Percentiles rank a stretch among this genome's conserved stretches.
Evolutionary conservation across 23 red algal species (phyloP).

Genomic region (Chondrus crispus): DNA sequence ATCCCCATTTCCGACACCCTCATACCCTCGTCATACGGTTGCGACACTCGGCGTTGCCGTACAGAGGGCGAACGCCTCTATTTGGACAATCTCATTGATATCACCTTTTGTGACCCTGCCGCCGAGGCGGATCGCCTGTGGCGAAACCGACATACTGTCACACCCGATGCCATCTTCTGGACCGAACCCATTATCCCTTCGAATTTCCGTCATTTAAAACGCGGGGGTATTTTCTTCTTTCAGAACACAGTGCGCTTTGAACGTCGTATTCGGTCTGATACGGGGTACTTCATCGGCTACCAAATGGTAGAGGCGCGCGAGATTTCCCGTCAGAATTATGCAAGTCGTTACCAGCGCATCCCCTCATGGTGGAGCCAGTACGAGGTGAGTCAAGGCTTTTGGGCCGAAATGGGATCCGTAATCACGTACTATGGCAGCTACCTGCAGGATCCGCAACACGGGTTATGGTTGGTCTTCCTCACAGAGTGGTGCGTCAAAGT

Average conservation of each 20-base stretch:
- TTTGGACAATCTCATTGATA: too few relatives aligned
- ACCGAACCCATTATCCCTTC: neutral
- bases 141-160: too few relatives aligned
- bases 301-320: neutral
- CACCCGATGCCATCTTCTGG: neutral
- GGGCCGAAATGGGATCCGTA: neutral
- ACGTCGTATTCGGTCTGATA: neutral
- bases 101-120: too few relatives aligned
- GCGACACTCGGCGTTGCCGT: too few relatives aligned
- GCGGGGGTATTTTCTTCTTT: neutral
- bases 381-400: neutral
- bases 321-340: neutral
- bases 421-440: neutral
- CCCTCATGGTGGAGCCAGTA: neutral
- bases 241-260: neutral
- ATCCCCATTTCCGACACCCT: too few relatives aligned
- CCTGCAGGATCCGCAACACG: neutral
- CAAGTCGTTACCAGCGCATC: neutral
- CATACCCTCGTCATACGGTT: too few relatives aligned
- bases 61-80: too few relatives aligned
- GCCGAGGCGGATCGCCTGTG: too few relatives aligned
- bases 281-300: neutral
- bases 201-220: neutral
- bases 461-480: slow-evolving; percentile 4
- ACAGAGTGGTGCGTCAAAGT: neutral